These are phyloP conservation scores for Penicillium salamii DNA, from an alignment of 495 filamentous ascomycete genomes.

Conservation along the genomic window DNA sequence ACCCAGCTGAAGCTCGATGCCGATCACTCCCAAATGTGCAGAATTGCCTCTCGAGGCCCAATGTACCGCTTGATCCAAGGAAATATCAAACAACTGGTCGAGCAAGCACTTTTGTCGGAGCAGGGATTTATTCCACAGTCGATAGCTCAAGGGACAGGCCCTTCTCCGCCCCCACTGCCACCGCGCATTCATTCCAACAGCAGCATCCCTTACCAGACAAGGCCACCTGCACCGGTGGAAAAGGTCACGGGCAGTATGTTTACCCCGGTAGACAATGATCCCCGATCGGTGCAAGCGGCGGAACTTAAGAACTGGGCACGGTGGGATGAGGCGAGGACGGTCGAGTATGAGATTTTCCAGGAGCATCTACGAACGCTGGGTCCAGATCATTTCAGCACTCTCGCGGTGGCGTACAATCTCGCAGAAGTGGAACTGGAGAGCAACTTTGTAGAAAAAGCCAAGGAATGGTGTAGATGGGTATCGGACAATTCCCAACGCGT, in stretches of 20 bases:
- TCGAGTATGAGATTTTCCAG: slow-evolving; percentile 39
- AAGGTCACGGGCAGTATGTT: slow-evolving; percentile 22
- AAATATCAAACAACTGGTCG: slow-evolving; percentile 38
- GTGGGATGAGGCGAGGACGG: slow-evolving; percentile 33
- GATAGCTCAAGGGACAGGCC: slow-evolving; percentile 2
- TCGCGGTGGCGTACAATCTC: slow-evolving; percentile 31
- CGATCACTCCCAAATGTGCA: slow-evolving; percentile 42
- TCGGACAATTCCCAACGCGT: slow-evolving; percentile 30
- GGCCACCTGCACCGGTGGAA: slow-evolving; percentile 8
- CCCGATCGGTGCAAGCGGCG: slow-evolving; percentile 28
- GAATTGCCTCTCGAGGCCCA: slow-evolving; percentile 28
- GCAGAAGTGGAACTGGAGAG: slow-evolving; percentile 31
- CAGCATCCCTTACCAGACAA: slow-evolving; percentile 28
- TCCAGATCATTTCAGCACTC: slow-evolving; percentile 34
- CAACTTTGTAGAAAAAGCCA: slow-evolving; percentile 25
- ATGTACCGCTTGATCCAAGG: slow-evolving; percentile 41
- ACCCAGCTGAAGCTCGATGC: slow-evolving; percentile 41
- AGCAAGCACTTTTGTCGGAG: slow-evolving; percentile 32
- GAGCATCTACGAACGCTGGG: slow-evolving; percentile 32
- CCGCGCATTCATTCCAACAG: slow-evolving; percentile 35
- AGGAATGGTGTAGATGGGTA: slow-evolving; percentile 36
- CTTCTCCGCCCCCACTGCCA: slow-evolving; percentile 26
- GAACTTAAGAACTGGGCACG: slow-evolving; percentile 28
- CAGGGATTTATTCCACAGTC: slow-evolving; percentile 35
- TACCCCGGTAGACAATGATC: slow-evolving; percentile 27